A percentile compares a stretch with the other conserved stretches of the same genome.
These are phyloP conservation scores for Suhomyces ambrosiae DNA, from an alignment of 1,139 yeast species.

Conservation along the genomic window DNA sequence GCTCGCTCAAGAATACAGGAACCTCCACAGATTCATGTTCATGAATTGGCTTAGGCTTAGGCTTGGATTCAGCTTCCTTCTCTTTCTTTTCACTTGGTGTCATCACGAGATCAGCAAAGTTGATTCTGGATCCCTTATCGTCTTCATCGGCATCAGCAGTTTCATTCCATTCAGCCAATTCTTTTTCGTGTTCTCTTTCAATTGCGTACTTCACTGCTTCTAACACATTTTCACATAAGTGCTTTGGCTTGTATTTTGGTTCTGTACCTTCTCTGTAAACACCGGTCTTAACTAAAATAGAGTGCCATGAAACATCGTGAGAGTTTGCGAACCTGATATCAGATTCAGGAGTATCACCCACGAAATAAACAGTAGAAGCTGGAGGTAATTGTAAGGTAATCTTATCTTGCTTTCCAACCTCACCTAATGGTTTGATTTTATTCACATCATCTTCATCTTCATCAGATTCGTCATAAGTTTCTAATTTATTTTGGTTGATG, in stretches of 20 bases:
- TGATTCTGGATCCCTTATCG: conserved; percentile 39
- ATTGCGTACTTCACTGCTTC: conserved; percentile 83
- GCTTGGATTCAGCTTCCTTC: conserved; percentile 11
- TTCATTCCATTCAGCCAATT: conserved; percentile 72
- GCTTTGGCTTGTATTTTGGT: conserved; percentile 78
- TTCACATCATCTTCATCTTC: conserved; percentile 28
- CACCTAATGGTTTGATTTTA: conserved; percentile 35
- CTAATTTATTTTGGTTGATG: conserved; percentile 48
- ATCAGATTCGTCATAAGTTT: conserved; percentile 33
- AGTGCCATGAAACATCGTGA: conserved; percentile 81
- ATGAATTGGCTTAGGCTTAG: conserved; percentile 15
- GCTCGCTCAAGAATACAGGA: conserved; percentile 42
- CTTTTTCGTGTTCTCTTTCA: conserved; percentile 74
- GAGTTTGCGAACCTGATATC: conserved; percentile 87
- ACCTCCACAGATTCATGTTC: conserved; percentile 48
- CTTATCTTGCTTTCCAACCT: conserved; percentile 35
- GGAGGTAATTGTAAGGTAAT: conserved; percentile 69
- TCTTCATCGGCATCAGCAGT: conserved; percentile 40
- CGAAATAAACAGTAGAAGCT: conserved; percentile 83
- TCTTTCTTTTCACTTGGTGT: conserved; percentile 43
- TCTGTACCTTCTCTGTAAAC: conserved; percentile 79
- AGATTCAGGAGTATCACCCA: conserved; percentile 91
- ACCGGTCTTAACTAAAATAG: conserved; percentile 84
- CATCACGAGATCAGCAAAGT: conserved; percentile 52
- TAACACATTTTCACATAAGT: conserved; percentile 68